phyloP scores from a whole-genome alignment of 352 stramenopile genomes.

The Pythium dissimile region DNA sequence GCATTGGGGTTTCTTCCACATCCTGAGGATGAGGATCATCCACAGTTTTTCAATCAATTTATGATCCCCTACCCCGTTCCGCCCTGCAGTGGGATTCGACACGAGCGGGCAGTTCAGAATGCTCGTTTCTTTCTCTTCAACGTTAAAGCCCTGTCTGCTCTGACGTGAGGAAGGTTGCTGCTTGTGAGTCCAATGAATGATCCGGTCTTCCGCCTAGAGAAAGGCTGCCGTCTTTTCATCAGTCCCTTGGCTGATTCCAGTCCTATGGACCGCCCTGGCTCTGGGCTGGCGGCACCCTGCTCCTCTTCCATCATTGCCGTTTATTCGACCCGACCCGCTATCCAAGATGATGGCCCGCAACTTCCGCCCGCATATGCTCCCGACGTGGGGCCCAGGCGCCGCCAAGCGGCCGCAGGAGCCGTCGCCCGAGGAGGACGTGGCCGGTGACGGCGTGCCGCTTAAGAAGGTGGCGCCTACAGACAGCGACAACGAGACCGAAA shows the following conservation, averaged over 20 bases:
- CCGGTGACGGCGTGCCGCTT: conserved; percentile 18
- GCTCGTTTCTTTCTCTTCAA: neutral
- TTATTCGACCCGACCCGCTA: neutral
- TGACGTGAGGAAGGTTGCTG: neutral
- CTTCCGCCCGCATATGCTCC: conserved; percentile 23
- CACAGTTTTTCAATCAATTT: neutral
- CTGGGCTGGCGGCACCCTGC: neutral
- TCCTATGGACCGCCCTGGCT: neutral
- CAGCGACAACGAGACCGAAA: conserved; percentile 46
- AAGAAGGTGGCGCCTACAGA: conserved; percentile 35
- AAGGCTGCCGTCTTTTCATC: neutral
- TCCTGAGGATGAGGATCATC: too few relatives aligned
- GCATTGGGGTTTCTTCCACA: too few relatives aligned
- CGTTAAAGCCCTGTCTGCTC: neutral
- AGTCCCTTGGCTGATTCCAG: neutral
- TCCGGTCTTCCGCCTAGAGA: neutral
- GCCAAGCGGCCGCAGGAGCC: conserved; percentile 5
- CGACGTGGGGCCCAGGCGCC: conserved; percentile 16
- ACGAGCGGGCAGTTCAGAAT: too few relatives aligned
- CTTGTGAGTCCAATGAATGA: neutral
- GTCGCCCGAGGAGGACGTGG: conserved; percentile 8
- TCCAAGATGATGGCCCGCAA: conserved; percentile 14
- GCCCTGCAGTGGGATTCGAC: too few relatives aligned
- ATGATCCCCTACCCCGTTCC: neutral
- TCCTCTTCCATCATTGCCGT: conserved; percentile 4